Evolutionary conservation across 1,284 basidiomycete species (phyloP), one percentile per base, ranked within the genome.

Genomic region (Sanghuangporus baumii): DNA sequence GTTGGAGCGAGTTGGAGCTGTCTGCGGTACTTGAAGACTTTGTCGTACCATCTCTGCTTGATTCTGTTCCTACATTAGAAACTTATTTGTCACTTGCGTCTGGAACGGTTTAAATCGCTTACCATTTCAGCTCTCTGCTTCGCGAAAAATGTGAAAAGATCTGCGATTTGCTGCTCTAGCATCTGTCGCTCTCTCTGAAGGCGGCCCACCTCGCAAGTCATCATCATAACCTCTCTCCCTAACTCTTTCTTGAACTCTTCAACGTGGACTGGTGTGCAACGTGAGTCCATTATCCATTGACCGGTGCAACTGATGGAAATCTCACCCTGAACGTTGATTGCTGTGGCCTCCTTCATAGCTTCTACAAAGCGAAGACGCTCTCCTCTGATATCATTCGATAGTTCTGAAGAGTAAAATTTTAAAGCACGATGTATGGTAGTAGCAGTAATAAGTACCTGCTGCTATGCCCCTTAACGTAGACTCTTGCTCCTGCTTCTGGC

Each of bases 311-410:
- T 16, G 20, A 46, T 16, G 0, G 1, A 38, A 11, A 23, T 71
- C 18, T 74, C 72, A 91, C 91, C 77, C 71, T 90, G 85, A 6
- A 94, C 85, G 67, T 94, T 93, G 70, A 94, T 89, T 1, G 85
- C 84, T 0, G 93, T 94, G 1, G 92, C 93, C 67, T 93, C 87
- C 70, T 90, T 90, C 92, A 94, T 95, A 16, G 92, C 90, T 68
- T 95, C 93, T 9, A 94, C 88, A 70, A 95, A 94, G 4, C 89
- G 79, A 60, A 94, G 74, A 50, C 91, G 78, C 74, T 94, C 91
- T 6, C 91, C 91, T 58, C 87, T 85, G 62, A 94, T 93, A 69
- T 94, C 92, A 58, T 83, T 81, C 1, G 87, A 86, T 8, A 94
- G 79, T 71, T 93, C 92, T 91, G 66, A 37, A 52, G 64, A 38